A percentile compares a stretch with the other conserved stretches of the same genome.
Conservation (phyloP, 2,329 filamentous ascomycete species). For the Sphaerulina vaccinii region DNA sequence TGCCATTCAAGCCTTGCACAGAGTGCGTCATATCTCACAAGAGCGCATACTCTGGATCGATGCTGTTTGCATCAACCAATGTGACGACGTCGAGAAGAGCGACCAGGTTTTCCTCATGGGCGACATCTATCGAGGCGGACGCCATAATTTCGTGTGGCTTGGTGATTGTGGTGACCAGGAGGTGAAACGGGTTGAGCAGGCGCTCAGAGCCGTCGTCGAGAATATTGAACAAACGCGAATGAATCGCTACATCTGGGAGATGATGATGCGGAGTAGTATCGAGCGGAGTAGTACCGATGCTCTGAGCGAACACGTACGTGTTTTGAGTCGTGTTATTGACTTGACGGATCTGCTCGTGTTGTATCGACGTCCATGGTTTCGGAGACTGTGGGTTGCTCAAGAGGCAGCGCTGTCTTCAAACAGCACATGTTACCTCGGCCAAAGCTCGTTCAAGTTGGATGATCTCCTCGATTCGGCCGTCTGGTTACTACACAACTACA, state of each 20-base stretch:
- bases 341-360: neutral
- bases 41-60: slow-evolving; percentile 10
- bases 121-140: neutral
- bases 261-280: neutral
- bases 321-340: neutral
- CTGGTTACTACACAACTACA: slow-evolving; percentile 1
- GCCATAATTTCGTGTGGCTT: slow-evolving; percentile 11
- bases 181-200: neutral
- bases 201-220: neutral
- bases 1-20: neutral
- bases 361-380: slow-evolving; percentile 10
- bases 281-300: neutral
- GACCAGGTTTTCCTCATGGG: slow-evolving; percentile 10
- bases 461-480: neutral
- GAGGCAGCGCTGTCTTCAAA: slow-evolving; percentile 6
- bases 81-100: neutral
- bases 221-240: neutral
- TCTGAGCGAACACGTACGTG: neutral
- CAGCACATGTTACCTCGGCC: neutral
- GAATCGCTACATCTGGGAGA: neutral
- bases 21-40: neutral
- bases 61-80: slow-evolving; percentile 16
- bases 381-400: slow-evolving; percentile 13
- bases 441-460: neutral
- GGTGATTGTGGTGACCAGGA: slow-evolving; percentile 2